Base-by-base conservation (phyloP, 1,284 basidiomycete genomes). In the Rhodotorula sp. region DNA sequence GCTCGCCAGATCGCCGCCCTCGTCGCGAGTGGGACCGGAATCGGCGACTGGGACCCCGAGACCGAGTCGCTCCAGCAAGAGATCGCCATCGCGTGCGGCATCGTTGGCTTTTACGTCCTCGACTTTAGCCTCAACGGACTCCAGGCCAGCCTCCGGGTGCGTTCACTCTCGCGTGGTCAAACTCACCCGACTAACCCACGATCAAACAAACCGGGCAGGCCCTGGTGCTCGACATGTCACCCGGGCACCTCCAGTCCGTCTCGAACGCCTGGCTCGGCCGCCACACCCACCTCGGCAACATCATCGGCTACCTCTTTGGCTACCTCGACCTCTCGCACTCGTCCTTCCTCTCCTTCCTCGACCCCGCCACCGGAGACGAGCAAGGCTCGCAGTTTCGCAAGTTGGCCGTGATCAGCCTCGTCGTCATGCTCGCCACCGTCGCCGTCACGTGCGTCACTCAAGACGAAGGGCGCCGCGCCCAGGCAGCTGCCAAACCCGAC, bases 221-320 rank as follows among this genome's bases (percentile, higher is more conserved):
- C n/a, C 86, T 99, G 31, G 86, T 97, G 19, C 85, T 99, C 69
- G 95, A 99, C 80, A 84, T 94, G 59, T 88, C 92, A 0, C 93
- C 93, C 6, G 86, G 89, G 5, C 86, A 90, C 73, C 94, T 98
- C 81, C 86, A 97, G 49, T 93, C 90, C 74, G 85, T 88, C 21
- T 94, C 91, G 10, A 99, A 97, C 82, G 95, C 95, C n/a, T 99
- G 95, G 95, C 93, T 97, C 77, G 92, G 94, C 23, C 85, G 93
- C 68, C 95, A 97, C 90, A 90, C 88, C 60, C 93, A 97, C 79
- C 88, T 92, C n/a, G 94, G 93, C 34, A 97, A 94, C 79, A 95
- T 97, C 66, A 82, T 95, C 75, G 94, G 95, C 2, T 97, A 89
- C 66, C 71, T 79, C 64, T 70, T 80, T 88, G 93, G 94, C 38